Evolutionary conservation across 2,329 filamentous ascomycete species (phyloP), one percentile per base, ranked within the genome.

Genomic region (Diplodia mutila): DNA sequence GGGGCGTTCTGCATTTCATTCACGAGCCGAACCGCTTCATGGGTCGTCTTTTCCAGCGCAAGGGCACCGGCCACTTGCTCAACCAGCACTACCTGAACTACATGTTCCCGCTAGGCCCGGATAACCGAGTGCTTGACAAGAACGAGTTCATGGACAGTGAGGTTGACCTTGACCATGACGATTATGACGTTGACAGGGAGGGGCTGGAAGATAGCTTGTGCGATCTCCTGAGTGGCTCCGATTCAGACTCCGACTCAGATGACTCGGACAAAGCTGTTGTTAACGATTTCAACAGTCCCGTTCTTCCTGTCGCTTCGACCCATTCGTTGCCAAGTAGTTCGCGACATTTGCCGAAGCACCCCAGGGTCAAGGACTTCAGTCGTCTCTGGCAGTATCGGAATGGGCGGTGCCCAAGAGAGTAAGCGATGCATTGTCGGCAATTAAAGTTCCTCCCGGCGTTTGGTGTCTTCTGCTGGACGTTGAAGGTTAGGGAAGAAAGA

Each of bases 1-100:
- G 90, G 85, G 92, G 92, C 1, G 87, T 93, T 6, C 81, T 94
- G 42, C 85, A 91, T 75, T 93, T 91, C 73, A 82, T 84, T 1
- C 83, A 79, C 32, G 84, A 85, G 63, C 76, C 79, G 0, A 85
- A 84, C 68, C 77, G 81, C 16, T 86, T 83, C 70, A 78, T 81
- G 68, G 85, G 85, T 0, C 79, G 79, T 12, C 73, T 86, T 0
- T 85, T 86, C 66, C 76, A 81, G 25, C 77, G 80, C 4, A 74
- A 75, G 57, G 78, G 76, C 11, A 72, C 64, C 42, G 53, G 78
- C 71, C 32, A 76, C 76, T 78, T 75, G 25, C 77, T 82, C 53
- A 83, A 89, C 69, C 86, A 88, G 61, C 84, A 87, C 52, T 90
- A 89, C 73, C 82, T 89, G 48, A 86, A 87, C 11, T 81, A 85